Conservation (phyloP, 352 stramenopile species). For the Phytophthora pluvialis region DNA sequence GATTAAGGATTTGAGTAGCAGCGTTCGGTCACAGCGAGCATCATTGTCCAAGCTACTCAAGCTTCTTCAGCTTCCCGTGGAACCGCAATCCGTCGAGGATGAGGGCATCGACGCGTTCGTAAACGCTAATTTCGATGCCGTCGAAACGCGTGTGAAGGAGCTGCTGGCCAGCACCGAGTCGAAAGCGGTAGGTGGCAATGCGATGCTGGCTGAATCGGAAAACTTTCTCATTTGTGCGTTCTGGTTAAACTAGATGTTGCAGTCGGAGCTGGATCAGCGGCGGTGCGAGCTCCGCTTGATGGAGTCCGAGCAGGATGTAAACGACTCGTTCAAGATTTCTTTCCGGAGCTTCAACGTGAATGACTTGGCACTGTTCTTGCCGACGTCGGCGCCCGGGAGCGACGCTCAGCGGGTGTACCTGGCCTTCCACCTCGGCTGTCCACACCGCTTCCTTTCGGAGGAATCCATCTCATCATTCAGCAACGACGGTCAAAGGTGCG, state of each 20-base stretch:
- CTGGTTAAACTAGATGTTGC: constrained; percentile 41
- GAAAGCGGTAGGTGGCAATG: constrained; percentile 51
- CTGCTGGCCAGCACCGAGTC: constrained; percentile 62
- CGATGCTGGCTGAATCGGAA: not conserved
- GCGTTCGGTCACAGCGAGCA: constrained; percentile 56
- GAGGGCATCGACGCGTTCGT: constrained; percentile 53
- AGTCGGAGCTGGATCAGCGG: constrained; percentile 60
- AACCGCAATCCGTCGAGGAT: constrained; percentile 31
- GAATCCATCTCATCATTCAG: constrained; percentile 91
- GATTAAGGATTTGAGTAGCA: constrained; percentile 61
- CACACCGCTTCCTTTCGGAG: constrained; percentile 86
- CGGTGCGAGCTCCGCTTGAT: constrained; percentile 69
- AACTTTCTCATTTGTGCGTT: not conserved
- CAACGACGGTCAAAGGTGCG: constrained; percentile 78
- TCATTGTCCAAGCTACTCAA: constrained; percentile 63
- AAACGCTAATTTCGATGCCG: constrained; percentile 47
- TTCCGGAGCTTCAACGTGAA: constrained; percentile 86
- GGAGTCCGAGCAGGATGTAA: constrained; percentile 60
- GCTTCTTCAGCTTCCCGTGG: constrained; percentile 53
- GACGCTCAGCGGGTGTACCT: constrained; percentile 83
- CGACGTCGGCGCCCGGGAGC: constrained; percentile 80
- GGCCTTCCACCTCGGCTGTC: constrained; percentile 86
- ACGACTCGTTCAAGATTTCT: constrained; percentile 86
- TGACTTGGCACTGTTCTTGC: constrained; percentile 85
- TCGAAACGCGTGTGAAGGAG: constrained; percentile 66